Base-by-base conservation (phyloP, 2,329 filamentous ascomycete species). In the Aspergillus uvarum region DNA sequence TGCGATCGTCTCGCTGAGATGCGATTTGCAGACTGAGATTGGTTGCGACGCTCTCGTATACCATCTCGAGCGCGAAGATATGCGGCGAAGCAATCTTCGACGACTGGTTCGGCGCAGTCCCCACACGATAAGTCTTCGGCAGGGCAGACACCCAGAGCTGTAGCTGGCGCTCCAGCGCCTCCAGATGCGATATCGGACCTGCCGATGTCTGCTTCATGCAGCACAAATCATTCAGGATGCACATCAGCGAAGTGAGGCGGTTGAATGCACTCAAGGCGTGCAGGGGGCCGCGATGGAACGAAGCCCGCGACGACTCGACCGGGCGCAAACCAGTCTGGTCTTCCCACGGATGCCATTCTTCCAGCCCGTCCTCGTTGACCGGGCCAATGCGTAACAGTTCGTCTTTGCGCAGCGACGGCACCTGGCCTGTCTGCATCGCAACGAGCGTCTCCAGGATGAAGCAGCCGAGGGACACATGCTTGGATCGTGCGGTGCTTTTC, bases 341-440 rank as follows among this genome's bases (percentile, higher is more conserved):
- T 19, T 81, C 80, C 89, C 89, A 92, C 1, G 87, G 85, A 64
- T 89, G 86, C 89, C 89, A 91, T 75, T 91, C 88, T 68, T 91
- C 89, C 21, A 88, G 76, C 1, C 87, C 87, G 65, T 89, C 86
- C 71, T 90, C 87, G 26, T 85, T 80, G 2, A 89, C 76, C 2
- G 76, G 72, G 10, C 81, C 81, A 31, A 81, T 70, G 42, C 74
- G 72, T n/a, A 78, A 72, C 26, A 85, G 70, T 54, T 85, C 81
- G 14, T 79, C 76, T 10, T 88, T 77, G 32, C 74, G 75, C 44
- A 85, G 70, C 56, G 82, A 80, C 4, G 80, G 78, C 11, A 72
- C 70, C 32, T 78, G 74, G n/a, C 74, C 74, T 6, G 82, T 74
- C 44, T 80, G 76, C 35, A 77, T 70, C 3, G 83, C 79, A 29